Conservation (phyloP, 176 grass and related monocot species). For the Hordeum marinum region DNA sequence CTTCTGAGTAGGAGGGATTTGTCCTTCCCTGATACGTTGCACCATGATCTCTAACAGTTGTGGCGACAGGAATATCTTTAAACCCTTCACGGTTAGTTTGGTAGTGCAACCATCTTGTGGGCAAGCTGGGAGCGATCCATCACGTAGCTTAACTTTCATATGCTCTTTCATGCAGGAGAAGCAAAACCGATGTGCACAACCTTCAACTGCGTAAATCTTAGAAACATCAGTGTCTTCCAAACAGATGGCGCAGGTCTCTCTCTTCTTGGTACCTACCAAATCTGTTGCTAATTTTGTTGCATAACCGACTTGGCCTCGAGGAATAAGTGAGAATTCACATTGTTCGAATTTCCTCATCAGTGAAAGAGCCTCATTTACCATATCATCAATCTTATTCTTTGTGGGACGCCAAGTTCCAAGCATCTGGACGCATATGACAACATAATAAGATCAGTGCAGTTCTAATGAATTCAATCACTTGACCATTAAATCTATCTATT, state of each 20-base stretch:
- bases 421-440: conserved; percentile 21
- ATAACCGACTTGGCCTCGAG: conserved; percentile 27
- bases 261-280: conserved; percentile 25
- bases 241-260: conserved; percentile 66
- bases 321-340: conserved; percentile 33
- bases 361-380: conserved; percentile 36
- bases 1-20: conserved; percentile 53
- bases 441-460: too few species aligned
- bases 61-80: conserved; percentile 38
- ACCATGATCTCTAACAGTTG: conserved; percentile 50
- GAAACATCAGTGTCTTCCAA: conserved; percentile 51
- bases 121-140: conserved; percentile 54
- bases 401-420: conserved; percentile 30
- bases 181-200: conserved; percentile 61
- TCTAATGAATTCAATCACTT: not conserved
- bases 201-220: conserved; percentile 52
- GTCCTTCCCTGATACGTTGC: conserved; percentile 47
- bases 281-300: conserved; percentile 59
- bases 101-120: conserved; percentile 63
- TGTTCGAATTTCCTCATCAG: conserved; percentile 41
- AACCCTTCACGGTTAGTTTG: conserved; percentile 40
- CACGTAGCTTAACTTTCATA: conserved; percentile 50
- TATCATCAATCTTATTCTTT: conserved; percentile 29
- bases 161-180: conserved; percentile 73
- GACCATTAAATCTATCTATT: not conserved